Conservation (phyloP, 768 basidiomycete genomes). For the Melanogaster broomeanus region DNA sequence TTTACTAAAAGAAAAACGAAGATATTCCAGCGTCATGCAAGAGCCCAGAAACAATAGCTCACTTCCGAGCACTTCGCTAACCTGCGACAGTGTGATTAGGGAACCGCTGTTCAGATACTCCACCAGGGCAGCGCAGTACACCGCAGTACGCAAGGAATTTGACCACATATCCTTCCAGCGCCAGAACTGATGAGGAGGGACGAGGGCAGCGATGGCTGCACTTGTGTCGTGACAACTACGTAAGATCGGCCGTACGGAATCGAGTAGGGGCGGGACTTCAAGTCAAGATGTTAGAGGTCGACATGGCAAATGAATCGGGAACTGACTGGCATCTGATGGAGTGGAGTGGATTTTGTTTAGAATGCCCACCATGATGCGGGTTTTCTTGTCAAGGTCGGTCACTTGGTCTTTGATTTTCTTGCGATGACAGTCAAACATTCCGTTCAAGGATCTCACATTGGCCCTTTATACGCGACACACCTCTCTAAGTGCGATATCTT, state of each 20-base stretch:
- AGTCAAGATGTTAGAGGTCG: constrained; percentile 10
- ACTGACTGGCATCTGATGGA: constrained; percentile 55
- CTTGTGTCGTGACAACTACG: constrained; percentile 53
- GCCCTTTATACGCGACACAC: constrained; percentile 36
- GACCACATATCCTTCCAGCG: constrained; percentile 86
- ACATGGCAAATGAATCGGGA: constrained; percentile 6
- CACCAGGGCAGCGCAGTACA: constrained; percentile 66
- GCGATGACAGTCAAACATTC: constrained; percentile 4
- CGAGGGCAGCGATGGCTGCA: constrained; percentile 52
- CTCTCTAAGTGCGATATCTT: constrained; percentile 66
- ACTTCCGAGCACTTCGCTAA: constrained; percentile 67
- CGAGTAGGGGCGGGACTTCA: constrained; percentile 62
- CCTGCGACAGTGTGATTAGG: constrained; percentile 57
- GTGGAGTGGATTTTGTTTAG: constrained; percentile 84
- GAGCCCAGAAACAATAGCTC: constrained; percentile 30
- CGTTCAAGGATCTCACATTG: neutral
- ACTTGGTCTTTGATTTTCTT: constrained; percentile 85
- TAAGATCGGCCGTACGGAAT: constrained; percentile 56
- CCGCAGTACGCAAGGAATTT: constrained; percentile 62
- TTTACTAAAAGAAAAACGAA: constrained; percentile 48
- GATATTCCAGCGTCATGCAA: constrained; percentile 1
- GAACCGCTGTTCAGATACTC: constrained; percentile 62
- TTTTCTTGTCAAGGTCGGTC: constrained; percentile 72
- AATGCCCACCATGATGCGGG: constrained; percentile 69
- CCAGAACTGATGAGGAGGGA: constrained; percentile 79